Base-by-base conservation (phyloP, 2,329 filamentous ascomycete genomes). In the Diaporthe caulivora region DNA sequence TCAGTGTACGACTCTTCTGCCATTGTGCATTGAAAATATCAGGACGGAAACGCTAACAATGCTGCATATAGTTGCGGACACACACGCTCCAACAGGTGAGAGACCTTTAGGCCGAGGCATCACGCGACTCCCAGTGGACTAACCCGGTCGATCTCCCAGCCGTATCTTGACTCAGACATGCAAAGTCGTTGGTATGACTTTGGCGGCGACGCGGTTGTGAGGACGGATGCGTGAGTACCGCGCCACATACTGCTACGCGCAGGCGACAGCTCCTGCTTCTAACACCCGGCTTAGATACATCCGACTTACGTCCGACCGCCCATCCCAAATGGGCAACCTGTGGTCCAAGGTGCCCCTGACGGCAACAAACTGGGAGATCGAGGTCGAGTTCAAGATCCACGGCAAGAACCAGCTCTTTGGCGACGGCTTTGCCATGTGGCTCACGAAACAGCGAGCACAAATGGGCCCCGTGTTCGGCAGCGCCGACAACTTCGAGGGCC, bases 131-230 rank as follows among this genome's bases (percentile, higher is more conserved):
- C 65, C 75, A 70, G 70, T 57, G 55, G 24, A 71, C 76, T 78
- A 62, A 76, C 74, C 51, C 29, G 51, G 26, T 47, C 47, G 42
- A 71, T 34, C 70, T 53, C 71, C 77, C 81, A 98, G 93, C 97
- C 97, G 76, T 99, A 98, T 85, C 91, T 99, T 79, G 97, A 99
- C 86, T 97, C 95, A 75, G 97, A 98, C 84, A 95, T 98, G 92
- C 94, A 97, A 86, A 98, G 94, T 86, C 93, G 97, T 82, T 99
- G 97, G 96, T 99, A 96, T 85, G 97, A 99, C 86, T 99, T 97
- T 89, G 97, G 97, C 82, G 97, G 96, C 81, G 95, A 98, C 86
- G 95, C 96, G 53, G 92, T 99, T 79, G 90, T 98, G 79, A 87
- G 91, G 78, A 91, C 91, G 77, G 91, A 92, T 81, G 89, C 89